Conservation (phyloP, 2,329 filamentous ascomycete genomes). For the Myriosclerotinia duriaeana region DNA sequence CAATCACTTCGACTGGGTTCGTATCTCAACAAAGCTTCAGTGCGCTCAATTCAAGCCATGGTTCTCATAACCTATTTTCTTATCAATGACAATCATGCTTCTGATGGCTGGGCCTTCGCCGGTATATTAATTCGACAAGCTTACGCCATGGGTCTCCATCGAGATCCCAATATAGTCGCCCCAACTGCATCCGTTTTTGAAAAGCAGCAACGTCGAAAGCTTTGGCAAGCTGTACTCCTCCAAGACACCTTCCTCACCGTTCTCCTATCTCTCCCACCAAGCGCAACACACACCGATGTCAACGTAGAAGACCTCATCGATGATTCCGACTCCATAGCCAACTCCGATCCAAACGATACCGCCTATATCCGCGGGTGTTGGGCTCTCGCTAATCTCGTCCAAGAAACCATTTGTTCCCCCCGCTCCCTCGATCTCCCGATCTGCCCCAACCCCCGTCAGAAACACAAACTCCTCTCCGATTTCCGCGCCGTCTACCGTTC, state of each 20-base stretch:
- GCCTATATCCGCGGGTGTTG: conserved; percentile 69
- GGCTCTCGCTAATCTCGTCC: conserved; percentile 75
- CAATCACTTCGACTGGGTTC: conserved; percentile 74
- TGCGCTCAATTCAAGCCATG: conserved; percentile 76
- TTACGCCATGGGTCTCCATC: conserved; percentile 78
- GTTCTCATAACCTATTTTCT: conserved; percentile 80
- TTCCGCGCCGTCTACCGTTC: conserved; percentile 71
- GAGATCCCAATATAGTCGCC: conserved; percentile 72
- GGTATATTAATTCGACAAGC: conserved; percentile 75
- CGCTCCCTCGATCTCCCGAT: conserved; percentile 72
- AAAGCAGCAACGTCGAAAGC: conserved; percentile 74
- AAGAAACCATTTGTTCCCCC: conserved; percentile 73
- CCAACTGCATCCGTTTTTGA: conserved; percentile 67
- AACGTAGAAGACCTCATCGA: conserved; percentile 71
- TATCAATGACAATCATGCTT: conserved; percentile 83
- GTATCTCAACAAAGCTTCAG: conserved; percentile 72
- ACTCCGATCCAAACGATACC: conserved; percentile 63
- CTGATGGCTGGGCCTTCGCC: conserved; percentile 79
- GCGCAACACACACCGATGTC: conserved; percentile 76
- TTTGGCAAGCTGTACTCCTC: conserved; percentile 78
- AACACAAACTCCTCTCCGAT: conserved; percentile 66
- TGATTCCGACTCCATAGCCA: conserved; percentile 57
- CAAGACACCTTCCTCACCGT: conserved; percentile 83
- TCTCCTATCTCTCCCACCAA: conserved; percentile 73
- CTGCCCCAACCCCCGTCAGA: conserved; percentile 65